Evolutionary conservation across 192 early-diverging fungal species (phyloP).

Genomic region (Backusella sp.): DNA sequence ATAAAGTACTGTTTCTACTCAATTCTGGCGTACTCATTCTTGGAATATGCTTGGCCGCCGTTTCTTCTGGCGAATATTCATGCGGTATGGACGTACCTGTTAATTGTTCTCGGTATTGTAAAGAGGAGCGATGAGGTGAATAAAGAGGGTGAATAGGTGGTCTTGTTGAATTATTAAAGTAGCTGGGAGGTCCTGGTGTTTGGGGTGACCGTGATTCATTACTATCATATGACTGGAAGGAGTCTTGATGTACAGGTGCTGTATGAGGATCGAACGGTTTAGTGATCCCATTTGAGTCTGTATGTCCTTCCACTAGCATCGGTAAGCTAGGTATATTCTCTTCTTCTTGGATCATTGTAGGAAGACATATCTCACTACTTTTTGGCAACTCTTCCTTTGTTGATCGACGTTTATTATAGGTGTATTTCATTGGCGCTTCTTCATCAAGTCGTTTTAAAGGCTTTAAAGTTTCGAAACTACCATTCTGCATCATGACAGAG

Average conservation of each 20-base stretch:
- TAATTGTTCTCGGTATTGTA: not conserved
- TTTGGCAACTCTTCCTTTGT: not conserved
- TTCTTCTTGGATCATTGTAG: not conserved
- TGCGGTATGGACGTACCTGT: not conserved
- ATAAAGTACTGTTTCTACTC: not conserved
- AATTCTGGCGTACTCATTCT: not conserved
- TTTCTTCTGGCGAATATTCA: not conserved
- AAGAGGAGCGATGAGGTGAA: not conserved
- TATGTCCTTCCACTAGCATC: not conserved
- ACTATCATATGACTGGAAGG: not conserved
- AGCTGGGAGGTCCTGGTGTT: not conserved
- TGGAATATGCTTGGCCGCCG: not conserved
- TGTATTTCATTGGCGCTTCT: not conserved
- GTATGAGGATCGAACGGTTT: not conserved
- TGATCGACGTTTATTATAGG: not conserved
- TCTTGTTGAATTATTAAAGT: not conserved
- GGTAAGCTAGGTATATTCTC: not conserved
- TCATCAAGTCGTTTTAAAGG: not conserved
- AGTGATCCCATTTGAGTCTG: not conserved
- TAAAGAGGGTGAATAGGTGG: not conserved
- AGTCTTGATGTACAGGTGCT: not conserved
- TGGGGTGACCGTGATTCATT: not conserved
- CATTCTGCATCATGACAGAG: not conserved
- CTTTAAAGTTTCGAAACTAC: not conserved
- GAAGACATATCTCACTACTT: not conserved